phyloP scores from a whole-genome alignment of 148 eudicot species.

The Rhododendron vialii region DNA sequence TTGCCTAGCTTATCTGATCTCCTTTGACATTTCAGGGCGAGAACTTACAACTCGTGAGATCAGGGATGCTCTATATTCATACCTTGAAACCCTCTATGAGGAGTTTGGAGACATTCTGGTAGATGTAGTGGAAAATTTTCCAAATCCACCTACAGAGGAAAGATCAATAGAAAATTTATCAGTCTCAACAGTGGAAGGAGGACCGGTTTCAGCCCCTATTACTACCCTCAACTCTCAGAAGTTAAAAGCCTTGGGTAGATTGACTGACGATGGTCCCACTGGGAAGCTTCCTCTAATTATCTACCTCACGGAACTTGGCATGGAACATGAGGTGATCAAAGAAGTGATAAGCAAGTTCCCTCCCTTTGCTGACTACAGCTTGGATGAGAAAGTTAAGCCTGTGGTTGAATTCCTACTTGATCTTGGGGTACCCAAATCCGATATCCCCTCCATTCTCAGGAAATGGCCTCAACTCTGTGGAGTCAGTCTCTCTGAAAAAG shows the following conservation, averaged over 20 bases:
- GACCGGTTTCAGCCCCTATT: slow-evolving; percentile 30
- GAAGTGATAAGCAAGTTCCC: slow-evolving; percentile 59
- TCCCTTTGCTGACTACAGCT: slow-evolving; percentile 74
- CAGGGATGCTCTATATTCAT: slow-evolving; percentile 66
- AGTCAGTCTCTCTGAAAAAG: slow-evolving; percentile 58
- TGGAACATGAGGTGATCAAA: slow-evolving; percentile 60
- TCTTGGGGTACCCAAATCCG: slow-evolving; percentile 64
- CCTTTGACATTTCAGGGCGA: slow-evolving; percentile 43
- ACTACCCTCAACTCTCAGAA: slow-evolving; percentile 34
- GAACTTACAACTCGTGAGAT: slow-evolving; percentile 86
- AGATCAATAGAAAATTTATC: slow-evolving; percentile 31
- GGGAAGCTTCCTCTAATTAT: slow-evolving; percentile 25
- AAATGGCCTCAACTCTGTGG: slow-evolving; percentile 79
- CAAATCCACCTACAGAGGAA: slow-evolving; percentile 42
- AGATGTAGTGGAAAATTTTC: slow-evolving; percentile 59
- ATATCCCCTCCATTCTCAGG: slow-evolving; percentile 54
- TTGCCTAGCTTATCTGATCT: background rate
- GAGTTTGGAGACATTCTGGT: slow-evolving; percentile 53
- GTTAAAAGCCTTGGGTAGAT: slow-evolving; percentile 57
- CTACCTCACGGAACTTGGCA: slow-evolving; percentile 73
- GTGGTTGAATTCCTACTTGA: slow-evolving; percentile 74
- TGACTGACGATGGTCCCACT: slow-evolving; percentile 10
- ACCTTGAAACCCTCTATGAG: slow-evolving; percentile 56
- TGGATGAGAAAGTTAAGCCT: slow-evolving; percentile 74
- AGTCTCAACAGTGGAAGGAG: slow-evolving; percentile 31